These are phyloP conservation scores for Puccinellia tenuiflora DNA, from an alignment of 176 grass and related monocot species.

Conservation along the genomic window DNA sequence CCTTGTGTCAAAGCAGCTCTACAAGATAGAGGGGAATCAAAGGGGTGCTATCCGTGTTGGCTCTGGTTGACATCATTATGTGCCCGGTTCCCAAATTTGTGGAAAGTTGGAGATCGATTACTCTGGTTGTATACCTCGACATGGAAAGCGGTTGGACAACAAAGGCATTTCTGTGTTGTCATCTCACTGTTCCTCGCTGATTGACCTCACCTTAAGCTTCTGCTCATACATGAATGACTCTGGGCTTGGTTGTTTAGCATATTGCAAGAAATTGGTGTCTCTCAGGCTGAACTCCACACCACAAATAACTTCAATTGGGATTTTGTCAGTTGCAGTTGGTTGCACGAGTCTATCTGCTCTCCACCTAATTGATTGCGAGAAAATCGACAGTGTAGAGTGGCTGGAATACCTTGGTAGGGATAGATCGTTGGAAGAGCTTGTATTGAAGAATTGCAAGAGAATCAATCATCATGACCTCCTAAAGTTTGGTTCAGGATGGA, in stretches of 20 bases:
- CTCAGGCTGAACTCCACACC: background rate
- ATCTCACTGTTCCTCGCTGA: background rate
- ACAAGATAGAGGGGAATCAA: slow-evolving; percentile 28
- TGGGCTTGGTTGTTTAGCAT: background rate
- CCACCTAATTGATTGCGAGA: background rate
- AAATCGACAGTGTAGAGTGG: background rate
- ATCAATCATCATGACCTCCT: slow-evolving; percentile 4
- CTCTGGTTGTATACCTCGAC: slow-evolving; percentile 38
- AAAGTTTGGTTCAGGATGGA: background rate
- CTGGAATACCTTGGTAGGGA: background rate
- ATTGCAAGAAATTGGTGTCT: background rate
- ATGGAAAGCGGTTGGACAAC: slow-evolving; percentile 47
- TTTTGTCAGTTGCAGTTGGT: background rate
- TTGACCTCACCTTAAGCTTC: slow-evolving; percentile 27
- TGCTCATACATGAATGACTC: background rate
- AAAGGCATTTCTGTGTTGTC: slow-evolving; percentile 29
- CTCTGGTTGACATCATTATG: slow-evolving; percentile 19
- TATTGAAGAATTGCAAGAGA: background rate
- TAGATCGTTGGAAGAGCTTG: background rate
- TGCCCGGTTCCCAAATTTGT: background rate
- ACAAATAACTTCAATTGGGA: background rate
- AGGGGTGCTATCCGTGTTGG: background rate
- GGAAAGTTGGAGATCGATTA: slow-evolving; percentile 52
- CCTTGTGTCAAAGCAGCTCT: slow-evolving; percentile 35
- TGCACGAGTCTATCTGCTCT: background rate